Conservation (phyloP, 148 eudicot species). For the Amaranthus cruentus region DNA sequence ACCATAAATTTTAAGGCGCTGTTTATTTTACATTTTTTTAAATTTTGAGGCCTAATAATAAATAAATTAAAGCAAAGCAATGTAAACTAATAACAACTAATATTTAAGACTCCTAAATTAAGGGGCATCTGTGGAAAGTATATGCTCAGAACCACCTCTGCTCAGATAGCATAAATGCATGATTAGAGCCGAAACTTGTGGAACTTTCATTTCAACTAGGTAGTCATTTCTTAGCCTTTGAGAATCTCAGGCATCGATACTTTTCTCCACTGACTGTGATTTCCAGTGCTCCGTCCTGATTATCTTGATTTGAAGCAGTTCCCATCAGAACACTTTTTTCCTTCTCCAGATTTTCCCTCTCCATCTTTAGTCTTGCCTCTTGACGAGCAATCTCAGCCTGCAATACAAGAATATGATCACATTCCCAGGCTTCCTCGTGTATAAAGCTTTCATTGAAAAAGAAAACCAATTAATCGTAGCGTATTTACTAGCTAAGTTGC, state of each 20-base stretch:
- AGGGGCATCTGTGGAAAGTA: no score
- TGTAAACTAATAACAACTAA: no score
- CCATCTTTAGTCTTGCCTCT: slow-evolving; percentile 94
- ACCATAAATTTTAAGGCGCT: no score
- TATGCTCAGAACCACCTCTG: no score
- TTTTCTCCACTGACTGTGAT: slow-evolving; percentile 98
- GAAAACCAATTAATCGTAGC: neutral
- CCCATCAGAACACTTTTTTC: slow-evolving; percentile 99
- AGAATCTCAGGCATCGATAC: slow-evolving; percentile 91
- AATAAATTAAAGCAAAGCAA: no score
- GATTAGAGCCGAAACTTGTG: slow-evolving; percentile 3
- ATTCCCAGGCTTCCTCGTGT: neutral
- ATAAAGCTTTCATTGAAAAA: neutral
- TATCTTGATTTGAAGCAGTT: slow-evolving; percentile 99
- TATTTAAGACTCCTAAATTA: no score
- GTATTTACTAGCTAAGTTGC: neutral
- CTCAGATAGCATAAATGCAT: neutral
- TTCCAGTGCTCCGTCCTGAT: slow-evolving; percentile 98
- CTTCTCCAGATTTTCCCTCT: slow-evolving; percentile 92
- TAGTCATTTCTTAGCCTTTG: slow-evolving; percentile 85
- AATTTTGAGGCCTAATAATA: no score
- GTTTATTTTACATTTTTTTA: no score
- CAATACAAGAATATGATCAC: slow-evolving; percentile 1
- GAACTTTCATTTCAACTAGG: neutral
- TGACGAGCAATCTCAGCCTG: slow-evolving; percentile 98